These are phyloP conservation scores for Kluyveromyces aestuarii DNA, from an alignment of 805 yeast species.

Conservation along the genomic window DNA sequence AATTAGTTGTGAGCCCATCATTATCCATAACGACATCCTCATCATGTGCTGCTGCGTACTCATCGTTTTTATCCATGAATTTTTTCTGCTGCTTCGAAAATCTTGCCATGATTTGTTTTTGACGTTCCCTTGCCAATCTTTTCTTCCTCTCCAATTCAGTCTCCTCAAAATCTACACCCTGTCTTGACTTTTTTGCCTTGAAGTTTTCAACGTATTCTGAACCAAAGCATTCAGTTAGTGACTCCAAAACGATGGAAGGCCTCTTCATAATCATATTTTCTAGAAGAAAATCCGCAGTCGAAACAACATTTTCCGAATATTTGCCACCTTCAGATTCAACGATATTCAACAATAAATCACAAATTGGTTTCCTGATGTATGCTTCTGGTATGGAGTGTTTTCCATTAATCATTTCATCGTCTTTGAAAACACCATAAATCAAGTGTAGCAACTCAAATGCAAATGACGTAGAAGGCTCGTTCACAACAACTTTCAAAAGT, in stretches of 20 bases:
- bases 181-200: conserved; percentile 37
- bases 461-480: conserved; percentile 42
- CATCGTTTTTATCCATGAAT: conserved; percentile 51
- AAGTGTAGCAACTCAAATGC: conserved; percentile 57
- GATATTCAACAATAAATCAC: conserved; percentile 45
- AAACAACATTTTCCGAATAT: conserved; percentile 39
- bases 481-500: conserved; percentile 44
- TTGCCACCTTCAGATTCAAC: conserved; percentile 33
- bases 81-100: conserved; percentile 65
- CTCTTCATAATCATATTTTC: conserved; percentile 43
- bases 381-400: conserved; percentile 32
- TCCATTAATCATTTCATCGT: conserved; percentile 39
- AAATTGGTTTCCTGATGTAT: conserved; percentile 46
- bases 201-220: conserved; percentile 41
- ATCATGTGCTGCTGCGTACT: conserved; percentile 32
- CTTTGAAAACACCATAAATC: conserved; percentile 53
- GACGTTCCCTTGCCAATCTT: conserved; percentile 52
- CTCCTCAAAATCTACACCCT: conserved; percentile 34
- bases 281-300: conserved; percentile 50
- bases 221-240: conserved; percentile 51
- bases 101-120: conserved; percentile 49
- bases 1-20: conserved; percentile 9
- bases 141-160: conserved; percentile 47
- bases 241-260: conserved; percentile 37
- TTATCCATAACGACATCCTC: conserved; percentile 33